Evolutionary conservation across 2,329 filamentous ascomycete genomes (phyloP).

Genomic region (Penicillium occitanis): DNA sequence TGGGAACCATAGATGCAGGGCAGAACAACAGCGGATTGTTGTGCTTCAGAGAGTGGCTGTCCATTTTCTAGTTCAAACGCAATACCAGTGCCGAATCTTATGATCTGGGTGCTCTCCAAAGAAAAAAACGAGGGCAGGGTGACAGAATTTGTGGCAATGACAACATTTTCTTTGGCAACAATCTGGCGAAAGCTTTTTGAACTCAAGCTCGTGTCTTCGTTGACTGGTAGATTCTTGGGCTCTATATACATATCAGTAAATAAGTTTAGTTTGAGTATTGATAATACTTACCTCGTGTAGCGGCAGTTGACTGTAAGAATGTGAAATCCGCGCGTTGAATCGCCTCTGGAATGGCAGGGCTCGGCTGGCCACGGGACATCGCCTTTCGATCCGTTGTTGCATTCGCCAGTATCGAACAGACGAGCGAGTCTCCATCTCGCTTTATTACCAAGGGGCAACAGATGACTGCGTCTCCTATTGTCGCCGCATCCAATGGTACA

Average conservation of each 20-base stretch:
- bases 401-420: constrained; percentile 17
- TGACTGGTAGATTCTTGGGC: background rate
- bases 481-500: constrained; percentile 16
- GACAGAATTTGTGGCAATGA: background rate
- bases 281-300: background rate
- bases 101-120: background rate
- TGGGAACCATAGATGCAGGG: constrained; percentile 17
- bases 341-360: background rate
- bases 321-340: background rate
- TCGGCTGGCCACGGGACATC: background rate
- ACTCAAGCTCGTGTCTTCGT: background rate
- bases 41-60: background rate
- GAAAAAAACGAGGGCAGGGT: background rate
- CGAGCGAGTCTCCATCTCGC: constrained; percentile 11
- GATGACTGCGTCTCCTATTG: constrained; percentile 15
- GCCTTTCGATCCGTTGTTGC: constrained; percentile 11
- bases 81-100: background rate
- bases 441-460: constrained; percentile 19
- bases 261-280: too few relatives aligned
- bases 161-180: background rate
- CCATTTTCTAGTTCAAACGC: background rate
- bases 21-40: constrained; percentile 12
- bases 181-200: background rate
- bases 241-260: background rate
- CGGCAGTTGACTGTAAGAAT: background rate